These are phyloP conservation scores for Boletus vermiculosoides DNA, from an alignment of 768 basidiomycete species.

Conservation along the genomic window DNA sequence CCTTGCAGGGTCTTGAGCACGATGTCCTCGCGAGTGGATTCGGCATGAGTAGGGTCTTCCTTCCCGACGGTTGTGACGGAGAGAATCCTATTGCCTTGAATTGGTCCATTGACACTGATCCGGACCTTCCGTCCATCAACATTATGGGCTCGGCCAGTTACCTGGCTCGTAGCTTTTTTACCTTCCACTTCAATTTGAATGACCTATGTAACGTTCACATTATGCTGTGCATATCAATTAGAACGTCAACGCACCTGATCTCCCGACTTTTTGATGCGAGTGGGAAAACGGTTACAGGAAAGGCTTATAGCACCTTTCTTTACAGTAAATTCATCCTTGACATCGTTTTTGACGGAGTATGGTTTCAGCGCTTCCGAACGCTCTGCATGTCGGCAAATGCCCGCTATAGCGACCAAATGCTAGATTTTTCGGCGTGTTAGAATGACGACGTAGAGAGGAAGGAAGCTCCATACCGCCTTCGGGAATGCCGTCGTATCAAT, in stretches of 20 bases:
- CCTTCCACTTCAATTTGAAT: slow-evolving; percentile 20
- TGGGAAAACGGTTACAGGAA: slow-evolving; percentile 42
- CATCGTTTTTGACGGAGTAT: slow-evolving; percentile 40
- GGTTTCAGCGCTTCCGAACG: slow-evolving; percentile 53
- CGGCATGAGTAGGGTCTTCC: slow-evolving; percentile 56
- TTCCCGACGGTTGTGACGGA: slow-evolving; percentile 52
- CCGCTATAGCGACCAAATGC: slow-evolving; percentile 48
- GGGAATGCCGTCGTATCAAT: slow-evolving; percentile 30
- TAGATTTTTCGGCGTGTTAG: slow-evolving; percentile 16
- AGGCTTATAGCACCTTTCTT: slow-evolving; percentile 36
- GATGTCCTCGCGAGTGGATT: slow-evolving; percentile 30
- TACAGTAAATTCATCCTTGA: slow-evolving; percentile 28
- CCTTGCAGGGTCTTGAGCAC: slow-evolving; percentile 25
- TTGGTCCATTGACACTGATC: slow-evolving; percentile 27
- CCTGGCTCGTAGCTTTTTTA: not conserved
- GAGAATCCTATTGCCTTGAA: slow-evolving; percentile 18
- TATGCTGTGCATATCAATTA: too few species aligned
- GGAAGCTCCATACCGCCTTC: slow-evolving; percentile 25
- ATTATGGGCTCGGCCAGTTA: slow-evolving; percentile 23
- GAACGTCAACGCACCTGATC: slow-evolving; percentile 38
- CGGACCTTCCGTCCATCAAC: slow-evolving; percentile 39
- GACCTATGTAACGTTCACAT: slow-evolving; percentile 8
- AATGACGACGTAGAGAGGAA: not conserved
- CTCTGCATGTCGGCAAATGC: slow-evolving; percentile 43
- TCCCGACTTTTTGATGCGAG: slow-evolving; percentile 37